phyloP scores from a whole-genome alignment of 306 rosid genomes.

The Albizia julibrissin region DNA sequence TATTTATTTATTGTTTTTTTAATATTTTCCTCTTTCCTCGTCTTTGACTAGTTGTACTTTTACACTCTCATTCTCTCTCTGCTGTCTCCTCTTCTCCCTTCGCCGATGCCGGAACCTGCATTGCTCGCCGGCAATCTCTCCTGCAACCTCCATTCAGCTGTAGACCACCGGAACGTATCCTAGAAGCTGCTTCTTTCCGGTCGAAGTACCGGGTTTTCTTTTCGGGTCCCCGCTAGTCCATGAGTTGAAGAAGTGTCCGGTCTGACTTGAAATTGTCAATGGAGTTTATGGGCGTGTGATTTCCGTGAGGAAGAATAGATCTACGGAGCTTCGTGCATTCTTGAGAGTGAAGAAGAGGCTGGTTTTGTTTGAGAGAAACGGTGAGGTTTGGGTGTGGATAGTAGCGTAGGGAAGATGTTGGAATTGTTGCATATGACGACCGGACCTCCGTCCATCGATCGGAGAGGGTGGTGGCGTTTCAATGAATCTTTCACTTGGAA shows the following conservation, averaged over 20 bases:
- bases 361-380: constrained; percentile 25
- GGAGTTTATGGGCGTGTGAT: constrained; percentile 43
- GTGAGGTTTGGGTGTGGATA: constrained; percentile 60
- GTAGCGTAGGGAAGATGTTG: constrained; percentile 61
- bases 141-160: not conserved
- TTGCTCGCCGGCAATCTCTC: constrained; percentile 24
- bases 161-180: not conserved
- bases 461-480: constrained; percentile 89
- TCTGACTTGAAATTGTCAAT: constrained; percentile 49
- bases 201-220: constrained; percentile 20
- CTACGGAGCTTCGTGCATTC: constrained; percentile 42
- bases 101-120: constrained; percentile 34
- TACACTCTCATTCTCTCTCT: constrained; percentile 57
- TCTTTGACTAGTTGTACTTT: constrained; percentile 76
- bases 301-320: constrained; percentile 46
- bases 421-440: constrained; percentile 76
- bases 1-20: not conserved
- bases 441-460: constrained; percentile 83
- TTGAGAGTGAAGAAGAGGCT: constrained; percentile 32
- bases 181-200: constrained; percentile 11
- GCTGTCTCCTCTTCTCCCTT: constrained; percentile 40
- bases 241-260: constrained; percentile 33
- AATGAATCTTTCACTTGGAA: constrained; percentile 82
- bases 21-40: constrained; percentile 28
- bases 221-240: constrained; percentile 28